Conservation (phyloP, 345 rosid species). For the Bretschneidera sinensis region DNA sequence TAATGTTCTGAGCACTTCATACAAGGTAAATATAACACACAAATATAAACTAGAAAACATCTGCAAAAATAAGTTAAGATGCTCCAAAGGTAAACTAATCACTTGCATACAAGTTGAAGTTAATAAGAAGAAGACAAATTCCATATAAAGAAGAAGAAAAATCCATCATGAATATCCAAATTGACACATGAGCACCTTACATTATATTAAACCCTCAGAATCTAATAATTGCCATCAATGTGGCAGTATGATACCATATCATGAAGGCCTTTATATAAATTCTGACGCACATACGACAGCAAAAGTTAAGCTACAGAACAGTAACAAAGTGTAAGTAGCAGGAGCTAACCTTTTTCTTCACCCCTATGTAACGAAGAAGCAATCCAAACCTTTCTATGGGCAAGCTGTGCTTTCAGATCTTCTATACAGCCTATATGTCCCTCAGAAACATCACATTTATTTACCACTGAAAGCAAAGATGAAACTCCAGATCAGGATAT, state of each 20-base stretch:
- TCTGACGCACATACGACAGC: not conserved
- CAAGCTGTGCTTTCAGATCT: slow-evolving; percentile 52
- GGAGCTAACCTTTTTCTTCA: slow-evolving; percentile 71
- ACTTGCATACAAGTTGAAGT: too few species aligned
- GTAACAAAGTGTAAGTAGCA: not conserved
- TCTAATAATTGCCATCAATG: not conserved
- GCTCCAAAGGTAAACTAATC: too few species aligned
- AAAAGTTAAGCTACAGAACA: not conserved
- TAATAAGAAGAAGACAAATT: too few species aligned
- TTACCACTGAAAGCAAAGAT: slow-evolving; percentile 32
- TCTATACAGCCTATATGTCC: slow-evolving; percentile 31
- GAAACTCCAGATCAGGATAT: not conserved
- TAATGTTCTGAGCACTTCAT: slow-evolving; percentile 19
- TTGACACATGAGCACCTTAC: not conserved
- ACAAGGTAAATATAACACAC: not conserved
- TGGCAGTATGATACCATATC: too few species aligned
- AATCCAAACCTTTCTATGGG: slow-evolving; percentile 68
- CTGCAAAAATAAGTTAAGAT: too few species aligned
- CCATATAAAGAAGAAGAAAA: not conserved
- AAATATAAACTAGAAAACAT: not conserved
- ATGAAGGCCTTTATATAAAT: not conserved
- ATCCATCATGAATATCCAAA: slow-evolving; percentile 1
- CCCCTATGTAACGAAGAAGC: slow-evolving; percentile 88
- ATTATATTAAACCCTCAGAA: not conserved
- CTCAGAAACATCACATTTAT: slow-evolving; percentile 33